phyloP scores from a whole-genome alignment of 371 early-diverging fungal genomes.

The Rhizopus sp. region DNA sequence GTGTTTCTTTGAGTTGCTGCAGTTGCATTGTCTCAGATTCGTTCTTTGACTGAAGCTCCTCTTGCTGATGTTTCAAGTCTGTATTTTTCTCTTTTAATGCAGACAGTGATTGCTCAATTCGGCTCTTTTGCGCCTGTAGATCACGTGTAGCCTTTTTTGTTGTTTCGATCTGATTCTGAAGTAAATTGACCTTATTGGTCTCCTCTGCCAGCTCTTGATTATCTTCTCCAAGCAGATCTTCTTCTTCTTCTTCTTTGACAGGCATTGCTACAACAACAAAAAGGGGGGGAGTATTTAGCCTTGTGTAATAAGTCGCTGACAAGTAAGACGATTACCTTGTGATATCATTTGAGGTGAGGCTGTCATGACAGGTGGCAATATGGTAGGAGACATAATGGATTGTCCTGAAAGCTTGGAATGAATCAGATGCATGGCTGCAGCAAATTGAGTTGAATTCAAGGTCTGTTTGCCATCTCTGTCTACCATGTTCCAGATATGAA shows the following conservation, averaged over 20 bases:
- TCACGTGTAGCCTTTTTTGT: conserved; percentile 26
- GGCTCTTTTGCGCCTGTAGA: conserved; percentile 25
- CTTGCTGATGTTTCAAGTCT: conserved; percentile 24
- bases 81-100: conserved; percentile 30
- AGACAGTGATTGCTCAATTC: conserved; percentile 20
- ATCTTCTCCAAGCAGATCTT: conserved; percentile 47
- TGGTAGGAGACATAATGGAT: conserved; percentile 39
- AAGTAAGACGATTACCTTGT: not conserved
- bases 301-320: no score
- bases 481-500: conserved; percentile 81
- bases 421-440: conserved; percentile 94
- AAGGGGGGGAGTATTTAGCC: no score
- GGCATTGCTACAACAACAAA: no score
- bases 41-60: conserved; percentile 5
- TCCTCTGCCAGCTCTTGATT: conserved; percentile 35
- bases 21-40: conserved; percentile 17
- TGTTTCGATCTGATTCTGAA: conserved; percentile 41
- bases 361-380: conserved; percentile 4
- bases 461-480: conserved; percentile 78
- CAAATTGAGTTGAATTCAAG: conserved; percentile 86
- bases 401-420: conserved; percentile 71
- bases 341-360: not conserved
- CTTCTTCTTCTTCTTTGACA: conserved; percentile 13
- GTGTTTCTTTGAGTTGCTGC: conserved; percentile 18
- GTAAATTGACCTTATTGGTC: conserved; percentile 41